A percentile compares a stretch with the other conserved stretches of the same genome.
Evolutionary conservation across 164 flowering plant species (phyloP).

Genomic region (Chimonanthus praecox): DNA sequence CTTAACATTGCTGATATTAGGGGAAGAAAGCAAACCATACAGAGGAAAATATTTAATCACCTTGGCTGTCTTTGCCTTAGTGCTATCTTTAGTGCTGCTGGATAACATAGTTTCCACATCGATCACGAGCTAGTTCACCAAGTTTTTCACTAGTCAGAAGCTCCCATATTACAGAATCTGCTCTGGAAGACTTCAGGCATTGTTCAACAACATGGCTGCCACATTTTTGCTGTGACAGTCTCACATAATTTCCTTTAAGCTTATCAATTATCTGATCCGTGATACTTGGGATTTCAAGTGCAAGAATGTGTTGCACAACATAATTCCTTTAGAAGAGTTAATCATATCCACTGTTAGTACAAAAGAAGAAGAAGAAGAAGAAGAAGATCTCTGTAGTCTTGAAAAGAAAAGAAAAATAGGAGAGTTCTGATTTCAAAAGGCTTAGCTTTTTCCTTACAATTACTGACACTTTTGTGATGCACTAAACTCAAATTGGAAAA

Average conservation of each 20-base stretch:
- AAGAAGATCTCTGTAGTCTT: neutral
- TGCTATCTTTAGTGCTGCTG: neutral
- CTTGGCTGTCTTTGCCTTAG: too few relatives aligned
- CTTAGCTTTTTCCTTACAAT: too few relatives aligned
- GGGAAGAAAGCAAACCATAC: too few relatives aligned
- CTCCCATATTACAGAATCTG: neutral
- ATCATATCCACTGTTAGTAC: neutral
- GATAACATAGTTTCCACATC: slow-evolving; percentile 2
- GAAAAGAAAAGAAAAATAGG: neutral
- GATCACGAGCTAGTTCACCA: neutral
- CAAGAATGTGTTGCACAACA: slow-evolving; percentile 3
- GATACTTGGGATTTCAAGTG: neutral
- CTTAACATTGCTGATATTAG: too few relatives aligned
- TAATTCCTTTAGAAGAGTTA: slow-evolving; percentile 3
- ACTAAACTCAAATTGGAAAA: neutral
- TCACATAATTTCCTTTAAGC: neutral
- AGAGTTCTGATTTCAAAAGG: neutral
- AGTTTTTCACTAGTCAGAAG: neutral
- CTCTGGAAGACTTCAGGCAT: neutral
- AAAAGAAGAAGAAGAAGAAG: too few relatives aligned
- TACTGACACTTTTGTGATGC: neutral
- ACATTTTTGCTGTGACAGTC: neutral
- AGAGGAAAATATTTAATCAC: too few relatives aligned
- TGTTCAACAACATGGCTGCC: slow-evolving; percentile 1
- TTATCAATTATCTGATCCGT: neutral